Conservation (phyloP, 2,329 filamentous ascomycete species). For the Shiraia bambusicola region DNA sequence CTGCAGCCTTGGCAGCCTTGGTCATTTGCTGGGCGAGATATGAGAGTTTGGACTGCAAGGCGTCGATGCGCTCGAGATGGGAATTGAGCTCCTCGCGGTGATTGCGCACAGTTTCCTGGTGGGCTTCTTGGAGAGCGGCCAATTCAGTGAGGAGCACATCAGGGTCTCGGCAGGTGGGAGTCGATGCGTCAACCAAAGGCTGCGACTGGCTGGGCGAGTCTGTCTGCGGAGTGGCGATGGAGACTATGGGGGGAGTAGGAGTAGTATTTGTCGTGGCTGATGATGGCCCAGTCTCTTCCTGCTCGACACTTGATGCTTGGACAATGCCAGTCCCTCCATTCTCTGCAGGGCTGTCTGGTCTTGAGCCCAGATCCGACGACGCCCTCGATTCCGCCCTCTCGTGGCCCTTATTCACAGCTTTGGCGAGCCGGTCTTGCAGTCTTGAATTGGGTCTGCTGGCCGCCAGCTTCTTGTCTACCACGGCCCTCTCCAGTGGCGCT, state of each 20-base stretch:
- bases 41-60: slow-evolving; percentile 84
- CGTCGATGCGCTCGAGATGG: slow-evolving; percentile 87
- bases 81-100: slow-evolving; percentile 80
- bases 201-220: slow-evolving; percentile 33
- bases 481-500: slow-evolving; percentile 23
- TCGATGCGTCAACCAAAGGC: slow-evolving; percentile 30
- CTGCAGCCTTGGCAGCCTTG: slow-evolving; percentile 71
- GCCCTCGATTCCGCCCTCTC: slow-evolving; percentile 52
- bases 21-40: slow-evolving; percentile 81
- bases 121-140: slow-evolving; percentile 51
- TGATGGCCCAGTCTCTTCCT: no score
- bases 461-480: slow-evolving; percentile 32
- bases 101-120: slow-evolving; percentile 56
- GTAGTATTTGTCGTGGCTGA: no score
- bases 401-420: slow-evolving; percentile 76
- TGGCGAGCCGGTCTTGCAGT: slow-evolving; percentile 84
- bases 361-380: slow-evolving; percentile 54
- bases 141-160: slow-evolving; percentile 48
- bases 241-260: slow-evolving; percentile 14
- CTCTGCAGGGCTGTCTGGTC: slow-evolving; percentile 54
- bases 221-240: slow-evolving; percentile 31
- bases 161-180: slow-evolving; percentile 36
- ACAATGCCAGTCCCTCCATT: slow-evolving; percentile 51
- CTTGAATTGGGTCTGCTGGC: slow-evolving; percentile 70
- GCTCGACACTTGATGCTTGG: slow-evolving; percentile 39